Evolutionary conservation across 73 alveolate species (phyloP).

Genomic region (Stentor coeruleus): DNA sequence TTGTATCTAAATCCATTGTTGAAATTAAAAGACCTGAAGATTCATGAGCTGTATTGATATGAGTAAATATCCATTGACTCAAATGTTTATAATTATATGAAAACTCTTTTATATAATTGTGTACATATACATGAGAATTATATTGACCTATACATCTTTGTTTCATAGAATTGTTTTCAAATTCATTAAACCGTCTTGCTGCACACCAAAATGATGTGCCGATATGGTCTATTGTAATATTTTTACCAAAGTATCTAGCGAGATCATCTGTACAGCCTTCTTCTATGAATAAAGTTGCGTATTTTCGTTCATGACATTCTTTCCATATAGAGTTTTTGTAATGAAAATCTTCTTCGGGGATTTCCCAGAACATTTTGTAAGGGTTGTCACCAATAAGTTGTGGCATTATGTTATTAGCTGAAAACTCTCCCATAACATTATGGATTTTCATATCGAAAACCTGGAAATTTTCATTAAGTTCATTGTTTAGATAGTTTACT

Average conservation of each 20-base stretch:
- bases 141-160: neutral
- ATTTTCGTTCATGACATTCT: neutral
- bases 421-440: conserved; percentile 17
- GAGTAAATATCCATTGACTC: conserved; percentile 15
- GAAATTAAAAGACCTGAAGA: neutral
- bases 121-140: conserved; percentile 12
- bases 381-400: conserved; percentile 25
- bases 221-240: conserved; percentile 9
- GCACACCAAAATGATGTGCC: conserved; percentile 23
- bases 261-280: conserved; percentile 26
- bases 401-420: conserved; percentile 24
- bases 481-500: neutral
- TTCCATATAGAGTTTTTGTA: conserved; percentile 7
- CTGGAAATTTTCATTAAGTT: neutral
- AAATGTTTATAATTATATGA: conserved; percentile 4
- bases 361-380: neutral
- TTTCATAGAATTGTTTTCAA: neutral
- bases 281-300: conserved; percentile 22
- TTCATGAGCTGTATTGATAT: conserved; percentile 30
- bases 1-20: conserved; percentile 8
- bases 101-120: conserved; percentile 5
- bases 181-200: conserved; percentile 1
- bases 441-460: conserved; percentile 23
- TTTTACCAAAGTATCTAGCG: conserved; percentile 11
- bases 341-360: neutral